Conservation (phyloP, 768 basidiomycete genomes). For the Calocera cornea region DNA sequence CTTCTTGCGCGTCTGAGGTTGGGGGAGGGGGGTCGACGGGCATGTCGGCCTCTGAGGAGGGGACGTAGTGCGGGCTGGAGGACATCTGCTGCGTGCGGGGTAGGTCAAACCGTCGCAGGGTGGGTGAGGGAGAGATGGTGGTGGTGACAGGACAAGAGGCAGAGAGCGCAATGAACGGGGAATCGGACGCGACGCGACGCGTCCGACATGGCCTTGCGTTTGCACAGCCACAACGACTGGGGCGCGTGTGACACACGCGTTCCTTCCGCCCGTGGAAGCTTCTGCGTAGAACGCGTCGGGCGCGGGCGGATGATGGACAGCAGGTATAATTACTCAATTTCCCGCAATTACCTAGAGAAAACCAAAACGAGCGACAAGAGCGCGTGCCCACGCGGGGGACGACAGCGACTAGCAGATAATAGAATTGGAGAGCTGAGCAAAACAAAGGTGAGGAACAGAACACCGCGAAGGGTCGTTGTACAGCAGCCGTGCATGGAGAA, state of each 20-base stretch:
- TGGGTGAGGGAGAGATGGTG: no score
- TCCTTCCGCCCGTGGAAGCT: not conserved
- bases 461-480: no score
- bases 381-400: not conserved
- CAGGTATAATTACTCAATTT: no score
- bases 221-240: not conserved
- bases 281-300: not conserved
- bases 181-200: conserved; percentile 2
- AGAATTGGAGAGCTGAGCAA: not conserved
- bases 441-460: no score
- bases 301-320: not conserved
- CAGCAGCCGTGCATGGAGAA: no score
- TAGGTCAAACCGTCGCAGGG: no score
- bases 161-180: not conserved
- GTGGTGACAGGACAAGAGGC: not conserved
- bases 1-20: not conserved
- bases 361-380: not conserved
- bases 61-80: not conserved
- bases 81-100: no score
- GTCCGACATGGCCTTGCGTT: not conserved
- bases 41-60: not conserved
- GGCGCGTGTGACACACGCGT: not conserved
- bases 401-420: not conserved
- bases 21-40: not conserved
- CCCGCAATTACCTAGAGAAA: not conserved